Base-by-base conservation (phyloP, 495 filamentous ascomycete genomes). In the Trichoderma virens region DNA sequence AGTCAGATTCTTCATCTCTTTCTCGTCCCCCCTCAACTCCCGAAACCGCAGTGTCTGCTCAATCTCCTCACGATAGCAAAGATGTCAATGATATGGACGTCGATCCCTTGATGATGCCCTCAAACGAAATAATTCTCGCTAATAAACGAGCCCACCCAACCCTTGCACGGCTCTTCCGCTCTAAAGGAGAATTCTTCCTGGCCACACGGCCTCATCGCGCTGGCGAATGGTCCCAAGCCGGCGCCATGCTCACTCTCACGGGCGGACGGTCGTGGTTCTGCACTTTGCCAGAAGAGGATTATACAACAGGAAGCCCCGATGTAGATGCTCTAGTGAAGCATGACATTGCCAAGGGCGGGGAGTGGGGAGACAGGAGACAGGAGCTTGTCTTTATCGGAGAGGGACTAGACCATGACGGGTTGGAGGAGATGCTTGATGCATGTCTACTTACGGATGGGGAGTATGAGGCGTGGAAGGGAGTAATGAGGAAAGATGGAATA, bases 221-320 rank as follows among this genome's bases (percentile, higher is more conserved):
- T 23, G 82, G 82, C 60, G 82, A 84, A 70, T 86, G 83, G 83
- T 83, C 79, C n/a, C 82, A 85, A 68, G 82, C 83, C 1, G 83
- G 83, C 4, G 81, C 78, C 5, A 86, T 86, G 79, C 68, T 86
- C 61, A 85, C 83, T 0, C 68, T 86, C 23, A 73, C 75, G 2
- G 80, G 79, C 38, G 82, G 82, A 25, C 79, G 79, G 0, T 74
- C 77, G 0, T 86, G 83, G 81, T 84, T 83, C 47, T 79, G 79
- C 16, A 80, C 79, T 54, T 65, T 82, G 1, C 70, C 73, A 0
- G 72, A 79, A 27, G 75, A 79, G 23, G 75, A 72, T 14, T 84
- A 80, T 76, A 75, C 47, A 3, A 63, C 78, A 0, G 75, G 76
- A 39, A 76, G 80, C 62, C 65, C 70, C 13, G 79, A 82, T 62